Conservation (phyloP, 2,329 filamentous ascomycete species). For the Calonectria ilicicola region DNA sequence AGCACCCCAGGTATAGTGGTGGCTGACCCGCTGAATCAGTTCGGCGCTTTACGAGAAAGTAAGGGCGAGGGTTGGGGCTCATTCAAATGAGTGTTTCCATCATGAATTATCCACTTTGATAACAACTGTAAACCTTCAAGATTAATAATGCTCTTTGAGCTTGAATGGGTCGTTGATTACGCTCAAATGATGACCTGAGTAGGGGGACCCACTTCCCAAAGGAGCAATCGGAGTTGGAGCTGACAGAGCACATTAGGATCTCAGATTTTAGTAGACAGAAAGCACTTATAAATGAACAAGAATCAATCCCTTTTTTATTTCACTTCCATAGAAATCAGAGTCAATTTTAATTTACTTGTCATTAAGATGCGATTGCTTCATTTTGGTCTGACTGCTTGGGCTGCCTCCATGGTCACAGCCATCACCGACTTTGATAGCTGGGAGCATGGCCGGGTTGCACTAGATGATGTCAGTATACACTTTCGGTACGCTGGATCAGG, state of each 20-base stretch:
- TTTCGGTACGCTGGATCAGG: conserved; percentile 55
- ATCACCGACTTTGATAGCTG: conserved; percentile 51
- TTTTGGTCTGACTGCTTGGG: conserved; percentile 8
- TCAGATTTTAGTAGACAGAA: not conserved
- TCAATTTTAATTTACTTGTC: not conserved
- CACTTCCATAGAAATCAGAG: not conserved
- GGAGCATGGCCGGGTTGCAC: conserved; percentile 50
- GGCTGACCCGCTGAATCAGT: no score
- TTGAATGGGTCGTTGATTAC: not conserved
- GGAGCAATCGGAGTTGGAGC: not conserved
- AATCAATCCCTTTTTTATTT: not conserved
- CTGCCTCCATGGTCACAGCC: not conserved
- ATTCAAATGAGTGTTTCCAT: no score
- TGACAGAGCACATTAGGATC: not conserved
- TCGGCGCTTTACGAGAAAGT: no score
- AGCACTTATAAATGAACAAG: not conserved
- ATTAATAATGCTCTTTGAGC: not conserved
- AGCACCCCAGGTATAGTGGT: no score
- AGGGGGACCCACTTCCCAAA: not conserved
- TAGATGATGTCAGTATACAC: conserved; percentile 56
- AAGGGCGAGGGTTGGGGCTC: no score
- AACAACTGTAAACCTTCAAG: not conserved
- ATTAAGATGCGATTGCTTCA: conserved; percentile 12
- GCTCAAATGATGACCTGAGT: not conserved
- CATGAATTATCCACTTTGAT: no score